Percentiles rank a stretch among this genome's conserved stretches.
phyloP scores from a whole-genome alignment of 805 yeast genomes.

The Saccharomycopsis sp. region DNA sequence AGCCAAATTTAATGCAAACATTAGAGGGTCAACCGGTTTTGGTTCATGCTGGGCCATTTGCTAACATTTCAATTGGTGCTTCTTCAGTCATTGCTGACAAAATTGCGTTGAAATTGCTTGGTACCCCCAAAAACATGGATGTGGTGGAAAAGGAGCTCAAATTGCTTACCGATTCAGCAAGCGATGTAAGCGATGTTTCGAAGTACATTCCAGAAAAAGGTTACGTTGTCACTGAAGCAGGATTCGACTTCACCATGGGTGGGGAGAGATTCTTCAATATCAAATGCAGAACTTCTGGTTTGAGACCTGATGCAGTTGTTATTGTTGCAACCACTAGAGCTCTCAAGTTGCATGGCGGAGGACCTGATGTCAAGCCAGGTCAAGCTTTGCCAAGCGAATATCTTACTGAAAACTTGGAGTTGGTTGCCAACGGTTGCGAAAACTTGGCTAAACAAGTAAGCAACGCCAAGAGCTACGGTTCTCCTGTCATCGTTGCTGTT shows the following conservation, averaged over 20 bases:
- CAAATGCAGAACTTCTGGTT: conserved; percentile 88
- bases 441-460: conserved; percentile 86
- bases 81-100: conserved; percentile 90
- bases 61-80: conserved; percentile 95
- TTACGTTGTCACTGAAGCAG: conserved; percentile 94
- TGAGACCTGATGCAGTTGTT: conserved; percentile 83
- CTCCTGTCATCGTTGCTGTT: conserved; percentile 93
- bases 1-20: conserved; percentile 96
- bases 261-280: conserved; percentile 96
- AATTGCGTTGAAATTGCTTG: conserved; percentile 86
- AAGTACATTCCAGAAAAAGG: conserved; percentile 48
- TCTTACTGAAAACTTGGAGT: conserved; percentile 70
- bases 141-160: conserved; percentile 26
- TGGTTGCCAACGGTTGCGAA: conserved; percentile 72
- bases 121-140: conserved; percentile 43
- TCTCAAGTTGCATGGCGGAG: conserved; percentile 96
- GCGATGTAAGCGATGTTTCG: neutral
- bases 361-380: conserved; percentile 94
- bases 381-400: conserved; percentile 78
- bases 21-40: conserved; percentile 96
- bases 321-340: conserved; percentile 96
- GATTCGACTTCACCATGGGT: conserved; percentile 98
- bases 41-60: conserved; percentile 98
- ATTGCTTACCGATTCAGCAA: neutral
- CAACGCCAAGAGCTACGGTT: conserved; percentile 77